Conservation (phyloP, 2,329 filamentous ascomycete genomes). For the Teratosphaeriaceae sp. region DNA sequence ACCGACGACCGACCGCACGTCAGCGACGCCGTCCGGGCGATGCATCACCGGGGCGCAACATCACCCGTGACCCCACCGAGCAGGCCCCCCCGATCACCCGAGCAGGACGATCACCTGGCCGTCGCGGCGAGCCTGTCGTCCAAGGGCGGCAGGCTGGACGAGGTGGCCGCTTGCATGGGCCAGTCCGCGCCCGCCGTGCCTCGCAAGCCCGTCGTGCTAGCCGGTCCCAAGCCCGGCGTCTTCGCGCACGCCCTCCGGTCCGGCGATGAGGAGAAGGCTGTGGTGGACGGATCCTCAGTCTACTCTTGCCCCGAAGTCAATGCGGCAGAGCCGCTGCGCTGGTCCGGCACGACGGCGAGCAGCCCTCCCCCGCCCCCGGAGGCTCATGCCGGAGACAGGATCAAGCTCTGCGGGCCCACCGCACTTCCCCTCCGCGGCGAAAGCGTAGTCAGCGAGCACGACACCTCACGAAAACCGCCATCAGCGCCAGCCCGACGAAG, state of each 20-base stretch:
- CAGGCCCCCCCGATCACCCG: neutral
- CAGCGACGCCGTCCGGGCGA: neutral
- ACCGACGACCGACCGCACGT: neutral
- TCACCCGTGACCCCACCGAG: slow-evolving; percentile 2
- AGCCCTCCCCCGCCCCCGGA: too few species aligned
- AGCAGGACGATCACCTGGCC: slow-evolving; percentile 5
- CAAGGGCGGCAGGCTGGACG: neutral
- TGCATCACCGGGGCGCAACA: neutral
- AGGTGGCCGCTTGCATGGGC: neutral
- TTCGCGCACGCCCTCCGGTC: too few species aligned
- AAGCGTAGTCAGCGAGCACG: too few species aligned
- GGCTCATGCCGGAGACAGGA: too few species aligned
- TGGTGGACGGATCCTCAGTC: too few species aligned
- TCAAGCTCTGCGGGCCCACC: too few species aligned
- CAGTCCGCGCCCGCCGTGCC: neutral
- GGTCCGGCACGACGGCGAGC: too few species aligned
- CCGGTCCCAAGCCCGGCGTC: too few species aligned
- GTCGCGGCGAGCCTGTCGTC: neutral
- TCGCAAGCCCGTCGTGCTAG: neutral
- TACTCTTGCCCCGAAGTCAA: too few species aligned
- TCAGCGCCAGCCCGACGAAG: neutral
- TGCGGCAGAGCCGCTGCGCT: too few species aligned
- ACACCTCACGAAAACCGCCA: neutral
- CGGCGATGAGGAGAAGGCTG: too few species aligned
- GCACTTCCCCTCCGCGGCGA: too few species aligned